These are phyloP conservation scores for Paxillus rubicundulus DNA, from an alignment of 768 basidiomycete genomes.

Conservation along the genomic window DNA sequence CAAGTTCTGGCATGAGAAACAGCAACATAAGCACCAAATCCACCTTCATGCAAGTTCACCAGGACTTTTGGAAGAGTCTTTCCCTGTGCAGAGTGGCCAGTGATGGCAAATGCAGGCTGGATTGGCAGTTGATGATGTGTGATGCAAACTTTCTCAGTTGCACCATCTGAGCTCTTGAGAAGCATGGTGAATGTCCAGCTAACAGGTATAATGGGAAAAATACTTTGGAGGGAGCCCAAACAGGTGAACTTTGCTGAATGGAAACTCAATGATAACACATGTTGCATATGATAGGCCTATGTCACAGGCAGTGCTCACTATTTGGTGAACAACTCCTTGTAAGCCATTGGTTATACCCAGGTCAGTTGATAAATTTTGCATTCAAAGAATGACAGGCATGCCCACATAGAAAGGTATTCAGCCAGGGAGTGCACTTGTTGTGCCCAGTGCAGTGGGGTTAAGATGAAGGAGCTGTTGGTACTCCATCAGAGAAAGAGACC, in stretches of 20 bases:
- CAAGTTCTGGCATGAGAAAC: background rate
- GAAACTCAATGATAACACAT: background rate
- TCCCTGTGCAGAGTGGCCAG: slow-evolving; percentile 33
- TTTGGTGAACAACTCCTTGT: slow-evolving; percentile 21
- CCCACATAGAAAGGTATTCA: slow-evolving; percentile 24
- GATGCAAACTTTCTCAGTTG: background rate
- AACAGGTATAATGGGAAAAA: slow-evolving; percentile 15
- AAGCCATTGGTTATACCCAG: slow-evolving; percentile 31
- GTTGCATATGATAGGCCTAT: background rate
- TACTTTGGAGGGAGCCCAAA: slow-evolving; percentile 12
- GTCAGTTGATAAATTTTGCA: slow-evolving; percentile 29
- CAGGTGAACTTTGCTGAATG: slow-evolving; percentile 16
- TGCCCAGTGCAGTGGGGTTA: background rate
- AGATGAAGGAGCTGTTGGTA: background rate
- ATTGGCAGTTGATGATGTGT: slow-evolving; percentile 18
- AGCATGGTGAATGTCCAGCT: slow-evolving; percentile 7
- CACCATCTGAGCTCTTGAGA: background rate
- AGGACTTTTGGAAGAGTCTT: slow-evolving; percentile 23
- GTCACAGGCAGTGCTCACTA: background rate
- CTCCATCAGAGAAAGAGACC: background rate
- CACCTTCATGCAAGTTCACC: slow-evolving; percentile 19
- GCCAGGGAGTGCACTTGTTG: slow-evolving; percentile 18
- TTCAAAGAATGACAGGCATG: slow-evolving; percentile 31
- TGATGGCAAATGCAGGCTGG: slow-evolving; percentile 31
- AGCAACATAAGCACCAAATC: slow-evolving; percentile 32